Base-by-base conservation (phyloP, 768 basidiomycete genomes). In the Suillus spraguei region DNA sequence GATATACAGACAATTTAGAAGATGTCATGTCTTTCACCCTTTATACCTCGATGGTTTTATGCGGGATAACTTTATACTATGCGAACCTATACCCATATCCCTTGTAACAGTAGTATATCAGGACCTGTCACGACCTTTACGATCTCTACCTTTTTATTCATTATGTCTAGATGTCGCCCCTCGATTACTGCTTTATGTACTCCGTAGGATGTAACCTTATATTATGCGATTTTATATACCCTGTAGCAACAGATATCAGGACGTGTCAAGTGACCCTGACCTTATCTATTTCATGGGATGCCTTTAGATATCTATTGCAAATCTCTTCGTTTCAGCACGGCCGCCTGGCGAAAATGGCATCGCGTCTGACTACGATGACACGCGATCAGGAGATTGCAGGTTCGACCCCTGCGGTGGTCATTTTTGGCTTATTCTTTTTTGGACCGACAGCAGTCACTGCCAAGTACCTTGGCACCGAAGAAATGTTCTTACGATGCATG, bases 341-440 rank as follows among this genome's bases (percentile, higher is more conserved):
- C 87, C 88, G 89, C 86, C 87, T 90, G 90, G 90, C 89, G 89
- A 90, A n/a, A 91, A 90, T 91, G 90, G 90, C 89, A 92, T 90
- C 89, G 90, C 89, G 89, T 91, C 88, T 91, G 89, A 90, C 90
- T 90, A 89, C 89, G 88, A 89, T 66, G 0, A 20, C 1, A n/a
- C 24, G 36, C 28, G 38, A 68, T 65, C 71, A 74, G 75, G 75
- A 77, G 76, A 74, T 78, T 77, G 74, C 75, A 76, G 76, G 77
- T 78, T 77, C 76, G 76, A 78, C 67, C 74, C 76, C 76, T 76
- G 72, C 76, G 74, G 67, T 75, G 76, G 76, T 77, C 76, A 77
- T 63, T 60, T 50, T 28, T 33, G 24, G 10, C 52, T 28, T 28
- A 4, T 28, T 28, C 28, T 28, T 28, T 28, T 28, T 28, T 28